These are phyloP conservation scores for Chalciporus sphaerocephalus DNA, from an alignment of 768 basidiomycete species.

Conservation along the genomic window DNA sequence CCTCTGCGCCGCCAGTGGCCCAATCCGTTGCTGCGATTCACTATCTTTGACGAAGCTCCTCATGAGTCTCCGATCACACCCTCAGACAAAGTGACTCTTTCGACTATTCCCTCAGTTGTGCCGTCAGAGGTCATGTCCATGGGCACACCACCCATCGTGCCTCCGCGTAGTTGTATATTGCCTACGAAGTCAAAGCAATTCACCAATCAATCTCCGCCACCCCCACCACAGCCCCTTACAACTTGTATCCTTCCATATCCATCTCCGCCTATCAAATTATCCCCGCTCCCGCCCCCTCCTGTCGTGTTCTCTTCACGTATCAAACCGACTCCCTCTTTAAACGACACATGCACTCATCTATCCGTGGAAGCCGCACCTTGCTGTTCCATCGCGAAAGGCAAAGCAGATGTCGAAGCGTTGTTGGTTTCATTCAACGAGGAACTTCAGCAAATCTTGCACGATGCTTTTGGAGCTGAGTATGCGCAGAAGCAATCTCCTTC, in stretches of 20 bases:
- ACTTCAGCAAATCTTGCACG: slow-evolving; percentile 44
- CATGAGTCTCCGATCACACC: slow-evolving; percentile 31
- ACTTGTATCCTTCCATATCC: slow-evolving; percentile 14
- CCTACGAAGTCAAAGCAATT: neutral
- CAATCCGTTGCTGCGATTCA: slow-evolving; percentile 59
- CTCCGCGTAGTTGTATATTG: neutral
- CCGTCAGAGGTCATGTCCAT: neutral
- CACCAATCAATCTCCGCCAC: slow-evolving; percentile 19
- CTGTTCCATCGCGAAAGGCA: slow-evolving; percentile 45
- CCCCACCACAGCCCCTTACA: slow-evolving; percentile 21
- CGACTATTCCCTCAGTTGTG: neutral
- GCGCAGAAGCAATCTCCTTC: neutral
- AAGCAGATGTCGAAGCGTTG: slow-evolving; percentile 44
- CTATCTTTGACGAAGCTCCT: slow-evolving; percentile 49
- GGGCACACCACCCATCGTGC: neutral
- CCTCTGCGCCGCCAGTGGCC: slow-evolving; percentile 53
- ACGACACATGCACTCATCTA: neutral
- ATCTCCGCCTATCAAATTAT: slow-evolving; percentile 9
- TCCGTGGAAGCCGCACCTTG: slow-evolving; percentile 21
- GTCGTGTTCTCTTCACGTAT: neutral
- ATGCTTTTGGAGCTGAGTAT: slow-evolving; percentile 30
- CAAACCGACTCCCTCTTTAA: neutral
- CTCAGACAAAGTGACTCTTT: slow-evolving; percentile 6
- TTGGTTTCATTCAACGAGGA: slow-evolving; percentile 51
- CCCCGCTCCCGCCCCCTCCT: slow-evolving; percentile 4